phyloP scores from a whole-genome alignment of 257 asterid species.

The Solanum pimpinellifolium region DNA sequence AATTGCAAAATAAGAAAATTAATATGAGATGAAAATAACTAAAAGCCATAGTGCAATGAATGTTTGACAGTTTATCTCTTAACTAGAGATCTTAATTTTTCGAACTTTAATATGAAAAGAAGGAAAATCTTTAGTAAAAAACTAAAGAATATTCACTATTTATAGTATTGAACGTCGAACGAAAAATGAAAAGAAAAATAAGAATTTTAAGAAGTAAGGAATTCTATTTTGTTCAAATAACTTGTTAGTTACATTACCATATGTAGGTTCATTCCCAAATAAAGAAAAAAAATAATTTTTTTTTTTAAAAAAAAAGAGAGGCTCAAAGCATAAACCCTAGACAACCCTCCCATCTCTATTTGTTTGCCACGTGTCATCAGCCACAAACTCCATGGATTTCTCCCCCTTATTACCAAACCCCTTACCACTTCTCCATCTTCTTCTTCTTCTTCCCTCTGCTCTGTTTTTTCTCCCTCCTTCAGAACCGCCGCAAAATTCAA shows the following conservation, averaged over 20 bases:
- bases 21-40: not conserved
- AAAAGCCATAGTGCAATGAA: not conserved
- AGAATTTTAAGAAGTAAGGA: not conserved
- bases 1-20: not conserved
- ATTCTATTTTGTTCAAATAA: not conserved
- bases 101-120: too few relatives aligned
- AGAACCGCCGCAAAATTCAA: not conserved
- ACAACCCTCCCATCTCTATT: slow-evolving; percentile 22
- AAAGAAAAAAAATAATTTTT: too few relatives aligned
- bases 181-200: too few relatives aligned
- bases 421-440: not conserved
- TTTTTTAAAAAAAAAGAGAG: not conserved
- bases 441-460: not conserved
- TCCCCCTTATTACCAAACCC: not conserved
- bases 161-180: not conserved
- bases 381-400: slow-evolving; percentile 18
- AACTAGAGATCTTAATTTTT: too few relatives aligned
- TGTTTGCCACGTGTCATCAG: slow-evolving; percentile 43
- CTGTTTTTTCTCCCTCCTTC: not conserved
- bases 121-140: too few relatives aligned
- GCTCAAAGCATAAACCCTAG: slow-evolving; percentile 32
- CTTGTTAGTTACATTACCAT: too few relatives aligned
- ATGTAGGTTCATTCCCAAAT: not conserved
- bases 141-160: too few relatives aligned
- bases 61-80: not conserved